phyloP scores from a whole-genome alignment of 1,139 yeast genomes.

The Pichia sp. region DNA sequence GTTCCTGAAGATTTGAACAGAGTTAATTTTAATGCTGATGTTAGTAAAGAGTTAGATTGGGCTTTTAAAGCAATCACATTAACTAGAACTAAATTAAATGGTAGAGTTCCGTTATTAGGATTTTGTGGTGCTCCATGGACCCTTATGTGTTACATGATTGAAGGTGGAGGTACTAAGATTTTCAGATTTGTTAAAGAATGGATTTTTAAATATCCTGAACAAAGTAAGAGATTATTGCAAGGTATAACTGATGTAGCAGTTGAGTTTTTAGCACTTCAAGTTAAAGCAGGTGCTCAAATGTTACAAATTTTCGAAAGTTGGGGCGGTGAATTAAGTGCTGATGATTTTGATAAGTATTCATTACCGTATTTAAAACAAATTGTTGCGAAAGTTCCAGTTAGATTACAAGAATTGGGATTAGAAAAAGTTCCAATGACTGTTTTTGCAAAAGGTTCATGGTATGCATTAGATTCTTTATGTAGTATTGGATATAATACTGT shows the following conservation, averaged over 20 bases:
- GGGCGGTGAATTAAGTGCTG: conserved; percentile 95
- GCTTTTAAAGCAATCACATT: conserved; percentile 87
- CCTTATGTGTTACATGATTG: conserved; percentile 90
- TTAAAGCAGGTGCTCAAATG: conserved; percentile 97
- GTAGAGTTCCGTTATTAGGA: conserved; percentile 90
- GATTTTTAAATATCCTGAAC: conserved; percentile 74
- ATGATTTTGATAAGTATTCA: conserved; percentile 80
- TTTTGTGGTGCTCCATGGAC: conserved; percentile 99
- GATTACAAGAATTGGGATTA: conserved; percentile 67
- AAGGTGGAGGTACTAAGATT: conserved; percentile 93
- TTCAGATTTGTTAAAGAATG: conserved; percentile 89
- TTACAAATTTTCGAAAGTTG: conserved; percentile 94
- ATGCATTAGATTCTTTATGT: conserved; percentile 82
- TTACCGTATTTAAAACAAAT: conserved; percentile 83
- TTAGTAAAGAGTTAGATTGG: conserved; percentile 78
- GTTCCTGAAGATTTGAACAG: conserved; percentile 54
- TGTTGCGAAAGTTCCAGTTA: conserved; percentile 56
- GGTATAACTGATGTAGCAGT: conserved; percentile 83
- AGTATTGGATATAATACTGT: conserved; percentile 80
- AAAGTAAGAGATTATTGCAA: conserved; percentile 64
- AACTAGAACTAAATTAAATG: conserved; percentile 75
- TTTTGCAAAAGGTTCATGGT: conserved; percentile 97
- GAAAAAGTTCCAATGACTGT: conserved; percentile 82
- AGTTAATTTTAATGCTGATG: conserved; percentile 59
- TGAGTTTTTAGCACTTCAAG: conserved; percentile 90